phyloP scores from a whole-genome alignment of 1,284 basidiomycete species.

The Paramarasmius palmivorus region DNA sequence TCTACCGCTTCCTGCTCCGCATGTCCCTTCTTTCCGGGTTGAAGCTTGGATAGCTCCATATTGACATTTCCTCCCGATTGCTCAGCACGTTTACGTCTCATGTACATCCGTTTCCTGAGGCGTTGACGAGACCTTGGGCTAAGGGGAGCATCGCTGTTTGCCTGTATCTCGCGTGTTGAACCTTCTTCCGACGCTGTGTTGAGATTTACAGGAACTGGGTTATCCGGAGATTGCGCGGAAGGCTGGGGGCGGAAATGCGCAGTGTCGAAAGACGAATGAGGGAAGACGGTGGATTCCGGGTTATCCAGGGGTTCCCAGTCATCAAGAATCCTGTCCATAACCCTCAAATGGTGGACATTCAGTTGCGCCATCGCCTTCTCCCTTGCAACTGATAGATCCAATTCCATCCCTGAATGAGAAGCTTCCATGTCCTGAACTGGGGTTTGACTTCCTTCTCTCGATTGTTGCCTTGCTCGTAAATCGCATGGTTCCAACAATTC shows the following conservation, averaged over 20 bases:
- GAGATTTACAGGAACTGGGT: constrained; percentile 4
- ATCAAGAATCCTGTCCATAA: constrained; percentile 48
- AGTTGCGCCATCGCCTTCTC: constrained; percentile 39
- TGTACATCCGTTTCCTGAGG: constrained; percentile 62
- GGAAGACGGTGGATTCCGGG: too few species aligned
- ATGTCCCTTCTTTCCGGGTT: constrained; percentile 45
- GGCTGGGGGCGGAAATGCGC: too few species aligned
- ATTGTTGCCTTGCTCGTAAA: constrained; percentile 21
- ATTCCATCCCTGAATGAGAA: constrained; percentile 12
- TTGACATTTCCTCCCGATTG: constrained; percentile 35
- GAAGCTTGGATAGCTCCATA: constrained; percentile 35
- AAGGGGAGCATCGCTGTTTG: constrained; percentile 26
- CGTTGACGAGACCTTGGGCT: constrained; percentile 59
- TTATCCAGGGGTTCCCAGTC: constrained; percentile 26
- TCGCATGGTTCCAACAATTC: constrained; percentile 35
- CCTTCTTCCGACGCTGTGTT: background rate
- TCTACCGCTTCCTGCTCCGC: constrained; percentile 15
- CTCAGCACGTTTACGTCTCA: constrained; percentile 69
- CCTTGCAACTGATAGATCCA: constrained; percentile 28
- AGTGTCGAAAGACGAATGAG: too few species aligned
- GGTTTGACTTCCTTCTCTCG: constrained; percentile 11
- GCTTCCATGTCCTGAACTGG: constrained; percentile 12
- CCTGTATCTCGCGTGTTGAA: constrained; percentile 9
- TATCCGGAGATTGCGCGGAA: too few species aligned
- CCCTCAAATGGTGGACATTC: constrained; percentile 36